These are phyloP conservation scores for Royoungia palumana DNA, from an alignment of 768 basidiomycete genomes.

Conservation along the genomic window DNA sequence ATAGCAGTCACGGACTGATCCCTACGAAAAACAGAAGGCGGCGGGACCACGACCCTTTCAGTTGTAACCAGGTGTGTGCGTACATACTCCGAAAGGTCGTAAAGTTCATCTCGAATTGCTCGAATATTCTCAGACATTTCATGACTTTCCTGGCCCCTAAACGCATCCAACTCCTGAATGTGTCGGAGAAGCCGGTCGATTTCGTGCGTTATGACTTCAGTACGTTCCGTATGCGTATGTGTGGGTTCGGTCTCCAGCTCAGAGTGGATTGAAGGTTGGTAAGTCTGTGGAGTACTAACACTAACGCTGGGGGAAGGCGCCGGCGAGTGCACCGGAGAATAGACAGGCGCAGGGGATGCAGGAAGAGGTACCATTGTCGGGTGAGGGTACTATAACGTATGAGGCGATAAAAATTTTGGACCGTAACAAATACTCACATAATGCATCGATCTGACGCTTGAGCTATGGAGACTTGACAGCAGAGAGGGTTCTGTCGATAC, in stretches of 20 bases:
- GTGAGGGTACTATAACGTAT: constrained; percentile 23
- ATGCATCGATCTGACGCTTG: constrained; percentile 20
- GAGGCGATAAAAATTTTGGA: not conserved
- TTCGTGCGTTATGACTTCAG: constrained; percentile 48
- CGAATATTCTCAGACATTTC: constrained; percentile 66
- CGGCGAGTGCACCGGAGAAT: constrained; percentile 34
- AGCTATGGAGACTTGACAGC: constrained; percentile 41
- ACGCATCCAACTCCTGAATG: constrained; percentile 62
- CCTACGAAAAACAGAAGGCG: constrained; percentile 21
- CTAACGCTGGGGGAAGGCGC: constrained; percentile 47
- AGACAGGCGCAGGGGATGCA: constrained; percentile 25
- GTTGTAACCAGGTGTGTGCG: constrained; percentile 36
- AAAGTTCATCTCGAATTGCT: constrained; percentile 66
- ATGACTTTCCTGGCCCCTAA: constrained; percentile 59
- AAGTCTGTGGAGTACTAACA: constrained; percentile 45
- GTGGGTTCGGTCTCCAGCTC: constrained; percentile 43
- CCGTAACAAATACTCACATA: constrained; percentile 34
- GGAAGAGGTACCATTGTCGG: constrained; percentile 34
- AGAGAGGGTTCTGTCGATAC: constrained; percentile 57
- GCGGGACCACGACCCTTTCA: constrained; percentile 14
- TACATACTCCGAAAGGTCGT: constrained; percentile 56
- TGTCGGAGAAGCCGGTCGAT: constrained; percentile 50
- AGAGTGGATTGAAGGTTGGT: constrained; percentile 48
- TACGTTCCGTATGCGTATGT: constrained; percentile 34
- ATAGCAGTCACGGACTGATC: constrained; percentile 48